phyloP scores from a whole-genome alignment of 2,329 filamentous ascomycete species.

The Hypoxylon sp. region DNA sequence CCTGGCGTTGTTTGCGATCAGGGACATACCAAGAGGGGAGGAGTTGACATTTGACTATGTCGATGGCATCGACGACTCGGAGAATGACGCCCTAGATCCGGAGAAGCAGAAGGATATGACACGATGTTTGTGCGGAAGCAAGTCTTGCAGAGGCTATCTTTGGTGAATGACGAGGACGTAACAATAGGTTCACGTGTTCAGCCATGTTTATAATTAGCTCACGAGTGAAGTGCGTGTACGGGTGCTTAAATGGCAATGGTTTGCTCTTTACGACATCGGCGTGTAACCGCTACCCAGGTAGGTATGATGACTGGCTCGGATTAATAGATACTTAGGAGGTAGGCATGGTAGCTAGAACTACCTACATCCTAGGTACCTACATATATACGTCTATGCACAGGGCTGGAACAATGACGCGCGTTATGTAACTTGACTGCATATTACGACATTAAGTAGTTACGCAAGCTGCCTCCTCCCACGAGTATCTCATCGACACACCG shows the following conservation, averaged over 20 bases:
- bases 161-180: conserved; percentile 64
- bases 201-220: neutral
- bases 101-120: conserved; percentile 68
- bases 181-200: neutral
- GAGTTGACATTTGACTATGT: conserved; percentile 88
- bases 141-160: conserved; percentile 77
- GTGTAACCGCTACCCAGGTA: neutral
- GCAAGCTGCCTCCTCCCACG: neutral
- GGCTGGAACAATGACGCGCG: neutral
- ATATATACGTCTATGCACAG: neutral
- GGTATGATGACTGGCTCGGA: neutral
- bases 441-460: neutral
- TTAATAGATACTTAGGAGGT: neutral
- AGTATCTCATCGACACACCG: neutral
- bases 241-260: neutral
- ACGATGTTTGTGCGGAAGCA: conserved; percentile 73
- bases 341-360: neutral
- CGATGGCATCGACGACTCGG: conserved; percentile 70
- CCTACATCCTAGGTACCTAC: neutral
- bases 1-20: conserved; percentile 80
- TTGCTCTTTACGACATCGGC: conserved; percentile 8
- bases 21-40: conserved; percentile 74
- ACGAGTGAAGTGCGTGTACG: neutral
- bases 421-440: conserved; percentile 2
- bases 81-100: conserved; percentile 65